phyloP scores from a whole-genome alignment of 1,284 basidiomycete genomes.

The Heterobasidion occidentale region DNA sequence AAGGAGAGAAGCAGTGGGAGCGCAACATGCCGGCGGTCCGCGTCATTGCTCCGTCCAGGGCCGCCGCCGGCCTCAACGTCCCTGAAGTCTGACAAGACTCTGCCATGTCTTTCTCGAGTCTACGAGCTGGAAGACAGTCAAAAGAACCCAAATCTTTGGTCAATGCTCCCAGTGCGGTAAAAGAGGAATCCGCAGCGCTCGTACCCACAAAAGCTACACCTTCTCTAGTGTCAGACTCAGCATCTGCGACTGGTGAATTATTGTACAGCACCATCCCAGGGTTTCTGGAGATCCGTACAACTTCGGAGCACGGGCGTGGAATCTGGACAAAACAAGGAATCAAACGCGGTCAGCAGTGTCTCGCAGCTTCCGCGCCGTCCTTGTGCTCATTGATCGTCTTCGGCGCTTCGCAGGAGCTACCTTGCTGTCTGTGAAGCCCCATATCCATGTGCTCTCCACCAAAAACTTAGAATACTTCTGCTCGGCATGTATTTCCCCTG shows the following conservation, averaged over 20 bases:
- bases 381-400: background rate
- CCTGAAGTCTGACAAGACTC: background rate
- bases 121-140: slow-evolving; percentile 10
- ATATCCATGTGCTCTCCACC: slow-evolving; percentile 62
- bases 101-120: slow-evolving; percentile 14
- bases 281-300: slow-evolving; percentile 14
- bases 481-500: slow-evolving; percentile 51
- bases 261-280: slow-evolving; percentile 16
- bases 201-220: background rate
- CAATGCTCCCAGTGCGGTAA: background rate
- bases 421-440: slow-evolving; percentile 49
- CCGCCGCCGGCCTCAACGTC: no score
- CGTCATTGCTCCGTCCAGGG: background rate
- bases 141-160: slow-evolving; percentile 15
- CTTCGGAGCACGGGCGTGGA: slow-evolving; percentile 17
- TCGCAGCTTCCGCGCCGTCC: background rate
- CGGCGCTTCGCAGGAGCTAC: slow-evolving; percentile 40
- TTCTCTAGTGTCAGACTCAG: background rate
- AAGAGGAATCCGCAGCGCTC: background rate
- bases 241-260: background rate
- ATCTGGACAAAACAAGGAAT: slow-evolving; percentile 23
- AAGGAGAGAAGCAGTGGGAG: no score
- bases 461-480: slow-evolving; percentile 55
- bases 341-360: slow-evolving; percentile 28
- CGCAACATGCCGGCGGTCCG: no score